Base-by-base conservation (phyloP, 805 yeast species). In the Ogataea angusta region DNA sequence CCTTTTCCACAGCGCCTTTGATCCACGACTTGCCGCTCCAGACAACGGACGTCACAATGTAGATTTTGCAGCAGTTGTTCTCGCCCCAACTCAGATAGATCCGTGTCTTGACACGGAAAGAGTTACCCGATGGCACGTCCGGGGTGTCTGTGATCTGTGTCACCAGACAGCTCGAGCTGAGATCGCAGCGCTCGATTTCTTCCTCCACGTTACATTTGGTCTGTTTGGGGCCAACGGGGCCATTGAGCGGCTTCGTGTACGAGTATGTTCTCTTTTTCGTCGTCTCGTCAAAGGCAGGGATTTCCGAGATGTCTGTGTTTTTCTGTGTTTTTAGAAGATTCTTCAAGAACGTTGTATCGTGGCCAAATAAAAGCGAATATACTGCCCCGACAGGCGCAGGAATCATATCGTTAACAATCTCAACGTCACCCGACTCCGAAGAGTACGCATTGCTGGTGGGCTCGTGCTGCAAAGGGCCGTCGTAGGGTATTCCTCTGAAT, bases 11-110 rank as follows among this genome's bases (percentile, higher is more conserved):
- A 0, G 87, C 82, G 17, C 80, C 75, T 57, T 81, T 83, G 45
- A 85, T 75, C 90, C 91, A 84, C 34, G 88, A 80, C 48, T 80
- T 81, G 6, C 82, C 85, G 1, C 80, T 63, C 95, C 95, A 85
- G 40, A 78, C 76, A 32, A 83, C 72, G 22, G 63, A 63, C 2
- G 82, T 80, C 23, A 75, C 70, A 12, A 81, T 75, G 17, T 66
- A 63, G 5, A 83, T 26, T 18, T 65, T 66, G 0, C 90, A 82
- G 7, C 60, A 44, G 55, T 80, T 80, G 36, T 71, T 69, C 2
- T 65, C 67, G 4, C 72, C 85, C 93, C 95, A 85, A 9, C 77
- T 68, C 6, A 83, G 60, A 49, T 71, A 72, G 25, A 74, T 70
- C 21, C 70, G 67, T 2, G 93, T 81, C 38, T 71, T 68, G 3